Evolutionary conservation across 2,329 filamentous ascomycete genomes (phyloP), one percentile per base, ranked within the genome.

Genomic region (Malbranchea zuffiana): DNA sequence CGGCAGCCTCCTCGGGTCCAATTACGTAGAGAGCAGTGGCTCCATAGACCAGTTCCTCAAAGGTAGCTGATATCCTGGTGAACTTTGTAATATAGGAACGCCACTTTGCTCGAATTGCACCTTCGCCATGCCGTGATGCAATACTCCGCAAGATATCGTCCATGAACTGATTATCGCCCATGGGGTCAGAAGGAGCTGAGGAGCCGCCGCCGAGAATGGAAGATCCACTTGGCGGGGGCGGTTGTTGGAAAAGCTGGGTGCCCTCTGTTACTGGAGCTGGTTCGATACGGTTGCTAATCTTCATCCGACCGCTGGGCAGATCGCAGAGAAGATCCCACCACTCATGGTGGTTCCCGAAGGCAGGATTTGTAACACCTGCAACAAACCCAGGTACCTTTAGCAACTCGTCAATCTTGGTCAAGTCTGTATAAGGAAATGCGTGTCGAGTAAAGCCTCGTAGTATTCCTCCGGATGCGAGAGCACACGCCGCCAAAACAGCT

Each of bases 301-400:
- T 93, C 68, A 98, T 86, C 28, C 87, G 78, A 6, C 90, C 90
- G 1, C 80, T 88, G 0, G 87, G 82, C 27, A 98, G 68, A 59
- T 98, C 90, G 59, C 90, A 98, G 8, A 98, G 70, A 6, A 98
- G 64, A 60, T 98, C 90, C 90, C 90, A 98, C 90, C 90, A 98
- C 56, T 95, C 87, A 0, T 82, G 83, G 52, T 96, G 88, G 52
- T 86, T 77, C 44, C 88, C 86, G 56, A 98, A 98, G 0, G 86
- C 88, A 4, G 90, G 90, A 54, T 98, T 98, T 1, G 88, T 98
- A 26, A 98, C 90, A 40, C 90, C 90, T 2, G 90, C 90, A 50
- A 98, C 94, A 60, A 98, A 98, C 2, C 90, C 90, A 5, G 90
- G 88, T 0, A 98, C 90, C 51, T 92, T 88, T 32, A 98, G 71